Evolutionary conservation across 2,329 filamentous ascomycete species (phyloP), one percentile per base, ranked within the genome.

Genomic region (Coniochaeta sp.): DNA sequence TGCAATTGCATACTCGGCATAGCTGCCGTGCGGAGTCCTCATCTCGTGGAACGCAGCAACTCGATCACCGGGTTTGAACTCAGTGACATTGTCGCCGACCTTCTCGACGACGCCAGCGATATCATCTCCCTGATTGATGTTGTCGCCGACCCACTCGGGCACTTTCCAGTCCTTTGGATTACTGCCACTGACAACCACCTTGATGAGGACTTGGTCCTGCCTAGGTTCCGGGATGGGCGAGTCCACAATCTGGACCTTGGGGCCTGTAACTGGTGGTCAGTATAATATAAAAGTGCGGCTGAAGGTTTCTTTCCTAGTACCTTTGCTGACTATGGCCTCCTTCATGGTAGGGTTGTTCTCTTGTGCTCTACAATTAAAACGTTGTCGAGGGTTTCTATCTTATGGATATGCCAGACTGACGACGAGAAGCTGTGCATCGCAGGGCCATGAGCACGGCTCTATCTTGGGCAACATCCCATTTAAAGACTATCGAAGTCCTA

Each of bases 41-140:
- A 75, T 72, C 62, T 75, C 68, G 66, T 80, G 77, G 72, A 84
- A 83, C 3, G 79, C 81, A 9, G 80, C 79, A 1, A 86, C 82
- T 17, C 81, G 77, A 69, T 86, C 82, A 34, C 83, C 83, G 0
- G 73, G 72, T 62, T 79, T 79, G 75, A 86, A 86, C 64, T 85
- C 83, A 60, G 71, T 77, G 1, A 87, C 83, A 40, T 80, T 74
- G 44, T 73, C 67, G 22, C 84, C 84, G 24, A 85, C 80, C 61
- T 76, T 73, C 64, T 84, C 76, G 9, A 87, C 77, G 30, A 79
- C 73, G 50, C 81, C 80, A 1, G 81, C 81, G 47, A 84, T 81
- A 67, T 85, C 82, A 60, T 84, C 81, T 58, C 82, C 81, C 19
- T 72, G 67, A 70, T 84, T 83, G 52, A 62, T 58, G n/a, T 58